These are phyloP conservation scores for Pistacia integerrima DNA, from an alignment of 345 rosid genomes.

Conservation along the genomic window DNA sequence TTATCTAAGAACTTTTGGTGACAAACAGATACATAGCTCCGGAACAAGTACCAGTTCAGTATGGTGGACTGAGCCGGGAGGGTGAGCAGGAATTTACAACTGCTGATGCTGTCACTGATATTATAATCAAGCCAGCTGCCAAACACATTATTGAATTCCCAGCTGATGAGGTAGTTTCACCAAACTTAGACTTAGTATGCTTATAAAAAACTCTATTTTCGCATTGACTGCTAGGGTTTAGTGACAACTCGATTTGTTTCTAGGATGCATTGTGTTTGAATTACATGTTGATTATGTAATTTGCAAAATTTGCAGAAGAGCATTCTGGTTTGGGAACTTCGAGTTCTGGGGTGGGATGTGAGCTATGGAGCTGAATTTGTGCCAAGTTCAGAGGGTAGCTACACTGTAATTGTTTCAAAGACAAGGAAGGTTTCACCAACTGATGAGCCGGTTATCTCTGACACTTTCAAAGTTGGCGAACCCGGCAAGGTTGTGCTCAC, in stretches of 20 bases:
- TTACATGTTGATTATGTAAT: neutral
- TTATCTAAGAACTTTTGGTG: neutral
- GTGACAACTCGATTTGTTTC: no score
- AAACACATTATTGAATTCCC: slow-evolving; percentile 68
- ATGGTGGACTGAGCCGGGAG: slow-evolving; percentile 67
- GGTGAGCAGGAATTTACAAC: slow-evolving; percentile 53
- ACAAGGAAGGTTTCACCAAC: slow-evolving; percentile 48
- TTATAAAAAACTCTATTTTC: no score
- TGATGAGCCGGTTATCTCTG: slow-evolving; percentile 63
- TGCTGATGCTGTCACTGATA: slow-evolving; percentile 55
- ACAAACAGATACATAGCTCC: slow-evolving; percentile 62
- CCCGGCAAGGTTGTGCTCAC: slow-evolving; percentile 75
- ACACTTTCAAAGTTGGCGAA: slow-evolving; percentile 65
- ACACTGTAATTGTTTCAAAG: slow-evolving; percentile 78
- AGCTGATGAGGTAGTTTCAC: slow-evolving; percentile 53
- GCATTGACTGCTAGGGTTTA: no score
- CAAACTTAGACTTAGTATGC: no score
- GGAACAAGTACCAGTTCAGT: slow-evolving; percentile 65
- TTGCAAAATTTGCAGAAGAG: slow-evolving; percentile 45
- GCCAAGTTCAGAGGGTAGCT: slow-evolving; percentile 62
- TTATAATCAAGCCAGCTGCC: slow-evolving; percentile 61
- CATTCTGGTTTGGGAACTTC: slow-evolving; percentile 64
- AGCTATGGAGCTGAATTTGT: slow-evolving; percentile 78
- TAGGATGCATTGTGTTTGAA: neutral
- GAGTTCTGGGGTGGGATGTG: slow-evolving; percentile 85